Percentiles rank a stretch among this genome's conserved stretches.
phyloP scores from a whole-genome alignment of 441 rosid species.

The Bruguiera hainesii region DNA sequence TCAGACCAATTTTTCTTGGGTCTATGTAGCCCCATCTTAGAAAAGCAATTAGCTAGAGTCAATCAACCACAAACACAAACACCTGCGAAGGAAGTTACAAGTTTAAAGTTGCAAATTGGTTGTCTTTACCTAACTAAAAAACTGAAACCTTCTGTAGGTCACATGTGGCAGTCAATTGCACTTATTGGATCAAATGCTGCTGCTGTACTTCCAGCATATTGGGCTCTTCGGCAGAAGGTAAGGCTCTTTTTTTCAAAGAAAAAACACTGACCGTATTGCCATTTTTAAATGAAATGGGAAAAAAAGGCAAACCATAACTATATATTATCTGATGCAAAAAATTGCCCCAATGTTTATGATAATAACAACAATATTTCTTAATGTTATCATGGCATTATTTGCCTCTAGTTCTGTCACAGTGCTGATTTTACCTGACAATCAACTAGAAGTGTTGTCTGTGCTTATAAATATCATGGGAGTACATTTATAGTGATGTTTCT shows the following conservation, averaged over 20 bases:
- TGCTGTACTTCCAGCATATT: slow-evolving; percentile 85
- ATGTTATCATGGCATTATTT: slow-evolving; percentile 10
- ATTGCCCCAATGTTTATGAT: not conserved
- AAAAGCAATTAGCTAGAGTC: slow-evolving; percentile 7
- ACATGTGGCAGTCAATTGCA: slow-evolving; percentile 73
- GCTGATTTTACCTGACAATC: not conserved
- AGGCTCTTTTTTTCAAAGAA: slow-evolving; percentile 5
- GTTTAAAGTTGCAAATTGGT: slow-evolving; percentile 10
- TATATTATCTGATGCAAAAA: too few species aligned
- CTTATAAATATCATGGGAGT: not conserved
- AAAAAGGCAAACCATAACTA: too few species aligned
- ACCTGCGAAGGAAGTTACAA: slow-evolving; percentile 13
- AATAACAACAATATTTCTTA: not conserved
- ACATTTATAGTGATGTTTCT: not conserved
- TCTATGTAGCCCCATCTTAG: not conserved
- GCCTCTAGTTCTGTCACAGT: slow-evolving; percentile 6
- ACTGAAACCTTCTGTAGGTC: slow-evolving; percentile 54
- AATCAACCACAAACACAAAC: not conserved
- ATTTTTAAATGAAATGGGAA: too few species aligned
- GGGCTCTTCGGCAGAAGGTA: slow-evolving; percentile 91
- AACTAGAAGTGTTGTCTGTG: not conserved
- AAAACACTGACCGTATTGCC: not conserved
- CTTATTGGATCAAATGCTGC: slow-evolving; percentile 91
- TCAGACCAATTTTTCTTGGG: not conserved
- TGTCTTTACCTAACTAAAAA: slow-evolving; percentile 24